Conservation (phyloP, 371 early-diverging fungal genomes). For the Cokeromyces recurvatus region DNA sequence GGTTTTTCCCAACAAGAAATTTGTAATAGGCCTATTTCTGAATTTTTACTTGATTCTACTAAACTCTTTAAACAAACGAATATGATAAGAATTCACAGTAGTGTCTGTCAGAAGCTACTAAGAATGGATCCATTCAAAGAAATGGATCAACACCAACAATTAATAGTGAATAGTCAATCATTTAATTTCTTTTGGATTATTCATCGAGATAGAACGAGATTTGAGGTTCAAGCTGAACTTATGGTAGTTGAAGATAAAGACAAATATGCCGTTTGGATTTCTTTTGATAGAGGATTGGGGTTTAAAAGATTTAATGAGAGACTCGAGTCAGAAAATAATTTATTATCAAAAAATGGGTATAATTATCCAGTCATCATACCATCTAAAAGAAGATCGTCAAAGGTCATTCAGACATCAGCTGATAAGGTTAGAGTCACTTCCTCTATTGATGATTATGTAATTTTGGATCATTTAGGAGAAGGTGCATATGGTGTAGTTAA, state of each 20-base stretch:
- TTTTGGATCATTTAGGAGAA: constrained; percentile 61
- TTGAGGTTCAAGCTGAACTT: too few species aligned
- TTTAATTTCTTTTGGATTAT: too few species aligned
- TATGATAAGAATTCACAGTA: constrained; percentile 34
- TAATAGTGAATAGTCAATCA: too few species aligned
- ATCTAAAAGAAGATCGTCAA: not conserved
- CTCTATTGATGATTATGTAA: constrained; percentile 56
- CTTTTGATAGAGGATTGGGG: too few species aligned
- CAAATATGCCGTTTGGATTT: too few species aligned
- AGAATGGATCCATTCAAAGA: not conserved
- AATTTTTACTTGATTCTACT: constrained; percentile 57
- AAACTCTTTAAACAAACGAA: constrained; percentile 37
- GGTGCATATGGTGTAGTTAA: constrained; percentile 74
- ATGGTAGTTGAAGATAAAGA: too few species aligned
- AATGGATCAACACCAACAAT: too few species aligned
- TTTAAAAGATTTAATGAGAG: too few species aligned
- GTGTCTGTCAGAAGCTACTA: constrained; percentile 22
- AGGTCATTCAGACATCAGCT: not conserved
- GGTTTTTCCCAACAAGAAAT: constrained; percentile 53
- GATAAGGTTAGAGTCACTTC: not conserved
- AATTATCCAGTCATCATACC: too few species aligned
- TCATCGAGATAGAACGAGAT: too few species aligned
- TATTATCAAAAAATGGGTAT: too few species aligned
- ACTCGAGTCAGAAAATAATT: too few species aligned
- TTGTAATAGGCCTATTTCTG: constrained; percentile 39